These are phyloP conservation scores for Aphanoascus verrucosus DNA, from an alignment of 2,329 filamentous ascomycete species.

Conservation along the genomic window DNA sequence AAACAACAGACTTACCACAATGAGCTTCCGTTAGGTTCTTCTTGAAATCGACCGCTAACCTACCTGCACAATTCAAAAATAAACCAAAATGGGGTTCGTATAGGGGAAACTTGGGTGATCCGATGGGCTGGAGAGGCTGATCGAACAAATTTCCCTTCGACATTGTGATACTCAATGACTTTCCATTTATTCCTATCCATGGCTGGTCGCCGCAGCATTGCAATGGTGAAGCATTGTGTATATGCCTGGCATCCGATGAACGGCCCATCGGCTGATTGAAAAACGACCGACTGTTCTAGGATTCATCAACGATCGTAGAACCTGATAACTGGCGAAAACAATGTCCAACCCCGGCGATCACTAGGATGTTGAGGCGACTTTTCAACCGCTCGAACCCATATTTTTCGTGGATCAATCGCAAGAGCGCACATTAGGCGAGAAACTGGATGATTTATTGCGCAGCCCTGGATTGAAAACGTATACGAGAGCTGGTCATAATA, in stretches of 20 bases:
- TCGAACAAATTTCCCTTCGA: slow-evolving; percentile 26
- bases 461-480: slow-evolving; percentile 32
- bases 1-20: slow-evolving; percentile 29
- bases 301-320: slow-evolving; percentile 31
- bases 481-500: slow-evolving; percentile 24
- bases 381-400: slow-evolving; percentile 41
- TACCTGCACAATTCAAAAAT: slow-evolving; percentile 17
- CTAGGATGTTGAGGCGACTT: slow-evolving; percentile 38
- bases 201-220: slow-evolving; percentile 30
- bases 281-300: slow-evolving; percentile 28
- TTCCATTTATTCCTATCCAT: slow-evolving; percentile 33
- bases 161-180: slow-evolving; percentile 28
- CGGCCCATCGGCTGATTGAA: slow-evolving; percentile 23
- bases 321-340: slow-evolving; percentile 33
- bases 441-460: slow-evolving; percentile 30
- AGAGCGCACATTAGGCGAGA: slow-evolving; percentile 25
- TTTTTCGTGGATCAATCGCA: slow-evolving; percentile 35
- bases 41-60: slow-evolving; percentile 34
- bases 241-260: slow-evolving; percentile 23
- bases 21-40: slow-evolving; percentile 36
- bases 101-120: slow-evolving; percentile 18
- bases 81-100: background rate
- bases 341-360: slow-evolving; percentile 29
- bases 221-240: slow-evolving; percentile 25
- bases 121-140: slow-evolving; percentile 21